Evolutionary conservation across 208 protist genomes (phyloP), one percentile per base, ranked within the genome.

Genomic region (Herpetomonas tarakana): DNA sequence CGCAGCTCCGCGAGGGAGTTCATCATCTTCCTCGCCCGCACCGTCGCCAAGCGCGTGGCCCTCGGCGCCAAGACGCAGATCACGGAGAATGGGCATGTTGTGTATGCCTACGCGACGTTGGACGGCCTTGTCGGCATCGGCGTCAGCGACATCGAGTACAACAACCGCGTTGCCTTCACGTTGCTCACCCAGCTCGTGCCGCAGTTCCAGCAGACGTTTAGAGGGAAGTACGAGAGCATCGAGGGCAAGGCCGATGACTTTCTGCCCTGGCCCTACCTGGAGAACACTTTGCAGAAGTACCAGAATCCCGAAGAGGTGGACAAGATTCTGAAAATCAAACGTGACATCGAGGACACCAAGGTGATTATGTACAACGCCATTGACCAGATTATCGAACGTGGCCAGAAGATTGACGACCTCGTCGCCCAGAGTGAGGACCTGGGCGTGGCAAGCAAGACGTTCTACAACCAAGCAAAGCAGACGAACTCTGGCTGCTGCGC

Each of bases 301-400:
- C 92, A 97, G 62, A 89, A 96, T 44, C 92, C 92, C 1, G 78
- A 88, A 65, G 82, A 97, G 60, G 87, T 86, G 27, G 89, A 96
- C 62, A 93, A 96, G 66, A 89, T 97, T 26, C 49, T 94, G 27
- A 78, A 82, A 29, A 93, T 97, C 30, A 88, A 96, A 54, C 68
- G 73, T 0, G 92, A 97, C 58, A 87, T 97, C 45, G 90, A 97
- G 61, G 92, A 96, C 47, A 94, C 88, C 1, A 92, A 96, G 53
- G 62, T 87, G n/a, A 76, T 97, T 58, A 97, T 97, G 90, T 92
- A 94, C 70, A 90, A 94, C 52, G 91, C 92, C 14, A 91, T 97
- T 50, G 92, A 97, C 47, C 76, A 93, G 47, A 87, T 97, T 47
- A 81, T 97, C 47, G 83, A 87, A 52, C 75, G 90, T 14, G 92